These are phyloP conservation scores for Diaporthe sp. DNA, from an alignment of 2,329 filamentous ascomycete species.

Conservation along the genomic window DNA sequence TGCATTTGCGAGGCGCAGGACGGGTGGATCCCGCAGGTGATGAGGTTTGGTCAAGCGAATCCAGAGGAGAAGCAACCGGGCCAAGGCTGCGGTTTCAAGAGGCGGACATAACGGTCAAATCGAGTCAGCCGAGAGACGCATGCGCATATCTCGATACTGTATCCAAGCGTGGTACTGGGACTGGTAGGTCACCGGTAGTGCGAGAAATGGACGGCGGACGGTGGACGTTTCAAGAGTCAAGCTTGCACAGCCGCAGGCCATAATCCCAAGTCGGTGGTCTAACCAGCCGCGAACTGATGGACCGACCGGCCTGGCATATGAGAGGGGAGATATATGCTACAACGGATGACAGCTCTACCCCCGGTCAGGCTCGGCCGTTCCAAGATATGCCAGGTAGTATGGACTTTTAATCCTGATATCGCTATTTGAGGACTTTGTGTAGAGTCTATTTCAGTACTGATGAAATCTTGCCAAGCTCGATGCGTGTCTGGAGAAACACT, in stretches of 20 bases:
- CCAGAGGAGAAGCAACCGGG: neutral
- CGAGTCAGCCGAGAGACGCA: constrained; percentile 24
- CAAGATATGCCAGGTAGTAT: neutral
- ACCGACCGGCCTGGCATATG: neutral
- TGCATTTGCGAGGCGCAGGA: constrained; percentile 24
- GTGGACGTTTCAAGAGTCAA: constrained; percentile 31
- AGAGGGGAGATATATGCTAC: neutral
- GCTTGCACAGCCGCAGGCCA: constrained; percentile 25
- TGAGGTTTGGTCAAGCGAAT: constrained; percentile 1
- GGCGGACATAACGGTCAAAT: neutral
- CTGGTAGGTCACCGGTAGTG: neutral
- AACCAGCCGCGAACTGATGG: neutral
- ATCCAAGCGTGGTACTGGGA: constrained; percentile 1
- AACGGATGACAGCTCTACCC: constrained; percentile 24
- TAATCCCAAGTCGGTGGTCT: constrained; percentile 20
- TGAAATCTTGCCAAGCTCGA: constrained; percentile 18
- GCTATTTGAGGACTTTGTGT: neutral
- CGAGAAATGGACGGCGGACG: constrained; percentile 7
- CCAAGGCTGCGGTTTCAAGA: constrained; percentile 13
- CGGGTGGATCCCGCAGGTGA: constrained; percentile 19
- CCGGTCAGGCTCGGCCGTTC: neutral
- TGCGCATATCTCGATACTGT: constrained; percentile 7
- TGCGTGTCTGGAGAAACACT: neutral
- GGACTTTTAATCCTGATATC: neutral
- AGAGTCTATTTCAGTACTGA: constrained; percentile 22